Base-by-base conservation (phyloP, 2,329 filamentous ascomycete species). In the Penicillium sp. region DNA sequence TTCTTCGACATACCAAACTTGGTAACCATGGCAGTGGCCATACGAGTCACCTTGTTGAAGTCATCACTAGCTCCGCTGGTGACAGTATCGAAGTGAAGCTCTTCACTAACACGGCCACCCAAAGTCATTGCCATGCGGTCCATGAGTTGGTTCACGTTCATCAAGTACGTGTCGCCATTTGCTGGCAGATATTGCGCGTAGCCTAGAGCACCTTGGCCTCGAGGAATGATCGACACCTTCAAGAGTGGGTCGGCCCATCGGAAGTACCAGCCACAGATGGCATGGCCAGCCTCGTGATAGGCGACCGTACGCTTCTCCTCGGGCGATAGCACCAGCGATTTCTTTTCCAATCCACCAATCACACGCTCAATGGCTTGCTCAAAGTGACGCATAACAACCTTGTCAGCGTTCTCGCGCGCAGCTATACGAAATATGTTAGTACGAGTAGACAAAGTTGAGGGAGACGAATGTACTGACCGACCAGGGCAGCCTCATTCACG, bases 71-170 rank as follows among this genome's bases (percentile, higher is more conserved):
- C 93, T 48, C 93, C 93, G 40, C 88, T 93, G 1, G 93, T 98
- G 18, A 98, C 93, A 0, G 90, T 95, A 32, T 93, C 85, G 72
- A 98, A 98, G 73, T 98, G 91, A 6, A 98, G 75, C 71, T 98
- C 93, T 73, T 98, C 93, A 18, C 86, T 93, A 25, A 98, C 87
- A 56, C 93, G 89, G 1, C 93, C 93, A 59, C 90, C 93, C 47
- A 98, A 84, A 2, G 91, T 96, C 93, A 98, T 98, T 55, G 93
- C 93, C 93, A 98, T 98, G 59, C 93, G 90, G 69, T 98, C 93
- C 88, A 97, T 95, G 37, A 98, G 78, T 73, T 98, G 93, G 66
- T 90, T 85, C 55, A 88, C 85, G 64, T 86, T 95, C 90, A 98
- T 93, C 55, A 98, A 80, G 69, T 97, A 97, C 7, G 88, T 89